phyloP scores from a whole-genome alignment of 2,329 filamentous ascomycete species.

The Trichoderma breve region DNA sequence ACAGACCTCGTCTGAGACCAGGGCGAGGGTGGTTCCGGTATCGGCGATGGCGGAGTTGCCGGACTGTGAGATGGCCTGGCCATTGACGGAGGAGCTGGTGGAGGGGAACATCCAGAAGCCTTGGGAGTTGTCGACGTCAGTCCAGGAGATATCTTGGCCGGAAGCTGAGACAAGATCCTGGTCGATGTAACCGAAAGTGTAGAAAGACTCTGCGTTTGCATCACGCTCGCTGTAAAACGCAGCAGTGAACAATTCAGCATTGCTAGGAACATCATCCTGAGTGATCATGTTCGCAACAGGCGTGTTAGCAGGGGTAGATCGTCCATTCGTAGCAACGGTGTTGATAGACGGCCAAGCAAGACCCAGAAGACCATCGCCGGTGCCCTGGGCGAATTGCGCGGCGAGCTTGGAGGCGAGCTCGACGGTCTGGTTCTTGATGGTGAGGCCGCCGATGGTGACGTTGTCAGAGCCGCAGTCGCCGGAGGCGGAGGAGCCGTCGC shows the following conservation, averaged over 20 bases:
- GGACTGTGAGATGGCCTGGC: slow-evolving; percentile 24
- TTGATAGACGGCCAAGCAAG: slow-evolving; percentile 45
- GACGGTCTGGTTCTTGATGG: slow-evolving; percentile 42
- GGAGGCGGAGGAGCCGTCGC: slow-evolving; percentile 43
- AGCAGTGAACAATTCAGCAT: slow-evolving; percentile 26
- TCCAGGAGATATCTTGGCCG: slow-evolving; percentile 59
- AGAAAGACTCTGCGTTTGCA: slow-evolving; percentile 46
- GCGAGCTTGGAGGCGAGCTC: slow-evolving; percentile 44
- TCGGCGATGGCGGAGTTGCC: slow-evolving; percentile 53
- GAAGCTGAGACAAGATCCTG: slow-evolving; percentile 54
- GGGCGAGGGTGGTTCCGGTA: slow-evolving; percentile 61
- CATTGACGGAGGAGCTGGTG: slow-evolving; percentile 25
- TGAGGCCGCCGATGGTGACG: slow-evolving; percentile 43
- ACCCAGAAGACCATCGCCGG: slow-evolving; percentile 46
- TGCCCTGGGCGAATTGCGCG: slow-evolving; percentile 37
- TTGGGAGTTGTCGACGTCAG: slow-evolving; percentile 58
- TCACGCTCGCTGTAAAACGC: slow-evolving; percentile 37
- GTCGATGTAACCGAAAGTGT: slow-evolving; percentile 74
- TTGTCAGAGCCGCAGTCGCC: slow-evolving; percentile 45
- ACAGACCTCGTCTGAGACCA: slow-evolving; percentile 53
- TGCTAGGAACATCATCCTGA: slow-evolving; percentile 41
- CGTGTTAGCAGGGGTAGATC: slow-evolving; percentile 45
- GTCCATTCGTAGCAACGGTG: slow-evolving; percentile 39
- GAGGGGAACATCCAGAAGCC: slow-evolving; percentile 59
- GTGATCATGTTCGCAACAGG: slow-evolving; percentile 53